Conservation (phyloP, 2,329 filamentous ascomycete species). For the Scedosporium aurantiacum region DNA sequence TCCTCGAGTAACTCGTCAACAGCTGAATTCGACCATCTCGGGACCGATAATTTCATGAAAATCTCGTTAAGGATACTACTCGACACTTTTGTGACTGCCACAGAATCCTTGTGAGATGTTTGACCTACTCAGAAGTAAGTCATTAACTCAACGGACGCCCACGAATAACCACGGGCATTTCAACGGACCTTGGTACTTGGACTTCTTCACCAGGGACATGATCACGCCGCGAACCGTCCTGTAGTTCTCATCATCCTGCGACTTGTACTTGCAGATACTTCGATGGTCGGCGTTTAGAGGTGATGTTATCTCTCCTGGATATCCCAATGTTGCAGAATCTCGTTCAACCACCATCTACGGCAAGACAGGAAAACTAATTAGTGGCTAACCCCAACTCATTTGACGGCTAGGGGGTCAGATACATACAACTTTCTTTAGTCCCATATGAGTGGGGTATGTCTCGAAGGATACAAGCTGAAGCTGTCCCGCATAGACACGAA, state of each 20-base stretch:
- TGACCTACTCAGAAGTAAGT: no score
- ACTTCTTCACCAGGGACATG: neutral
- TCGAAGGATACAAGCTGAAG: neutral
- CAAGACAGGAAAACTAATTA: neutral
- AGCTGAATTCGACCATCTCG: no score
- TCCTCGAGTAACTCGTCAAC: no score
- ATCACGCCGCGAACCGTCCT: neutral
- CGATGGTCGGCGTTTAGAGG: neutral
- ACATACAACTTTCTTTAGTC: neutral
- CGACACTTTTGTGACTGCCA: no score
- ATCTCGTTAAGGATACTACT: no score
- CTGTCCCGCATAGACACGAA: neutral
- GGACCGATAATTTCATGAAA: no score
- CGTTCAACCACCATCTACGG: neutral
- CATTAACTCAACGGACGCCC: no score
- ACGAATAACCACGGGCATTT: no score
- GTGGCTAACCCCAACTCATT: neutral
- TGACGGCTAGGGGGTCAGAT: neutral
- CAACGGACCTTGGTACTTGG: neutral
- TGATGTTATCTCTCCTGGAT: neutral
- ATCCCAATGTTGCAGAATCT: neutral
- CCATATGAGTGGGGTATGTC: neutral
- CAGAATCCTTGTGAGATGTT: no score
- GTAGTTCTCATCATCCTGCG: neutral
- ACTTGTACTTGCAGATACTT: neutral